Conservation (phyloP, 495 filamentous ascomycete species). For the Penicillium pulvis region DNA sequence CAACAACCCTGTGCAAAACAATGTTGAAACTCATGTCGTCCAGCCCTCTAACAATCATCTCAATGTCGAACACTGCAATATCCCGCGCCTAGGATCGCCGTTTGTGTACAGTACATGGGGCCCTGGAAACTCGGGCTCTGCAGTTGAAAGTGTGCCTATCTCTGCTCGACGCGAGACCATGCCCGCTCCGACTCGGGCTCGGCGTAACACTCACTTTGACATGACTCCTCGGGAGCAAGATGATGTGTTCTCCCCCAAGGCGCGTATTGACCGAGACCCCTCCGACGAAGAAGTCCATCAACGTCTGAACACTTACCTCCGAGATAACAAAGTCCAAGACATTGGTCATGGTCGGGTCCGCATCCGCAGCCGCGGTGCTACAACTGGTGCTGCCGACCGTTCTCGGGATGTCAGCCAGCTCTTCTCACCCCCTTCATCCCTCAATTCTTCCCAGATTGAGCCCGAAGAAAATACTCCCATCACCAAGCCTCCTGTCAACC, state of each 20-base stretch:
- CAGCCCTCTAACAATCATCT: constrained; percentile 22
- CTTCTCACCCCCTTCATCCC: constrained; percentile 51
- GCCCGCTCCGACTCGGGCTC: constrained; percentile 49
- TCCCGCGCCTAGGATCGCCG: constrained; percentile 54
- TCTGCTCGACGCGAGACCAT: constrained; percentile 42
- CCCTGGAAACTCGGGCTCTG: constrained; percentile 45
- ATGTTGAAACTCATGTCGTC: constrained; percentile 1
- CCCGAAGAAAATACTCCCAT: constrained; percentile 29
- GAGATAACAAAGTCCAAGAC: constrained; percentile 47
- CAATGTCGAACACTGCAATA: constrained; percentile 26
- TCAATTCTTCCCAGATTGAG: constrained; percentile 36
- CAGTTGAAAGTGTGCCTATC: constrained; percentile 32
- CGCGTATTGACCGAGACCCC: constrained; percentile 49
- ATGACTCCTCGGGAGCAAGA: constrained; percentile 50
- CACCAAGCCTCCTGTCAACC: constrained; percentile 31
- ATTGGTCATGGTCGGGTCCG: constrained; percentile 50
- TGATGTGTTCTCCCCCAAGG: constrained; percentile 51
- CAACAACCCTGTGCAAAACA: constrained; percentile 31
- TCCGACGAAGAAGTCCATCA: constrained; percentile 45
- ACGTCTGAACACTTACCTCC: constrained; percentile 52
- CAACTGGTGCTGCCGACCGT: constrained; percentile 42
- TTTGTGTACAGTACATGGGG: constrained; percentile 61
- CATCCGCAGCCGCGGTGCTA: constrained; percentile 53
- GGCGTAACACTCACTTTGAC: constrained; percentile 51
- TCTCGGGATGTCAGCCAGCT: constrained; percentile 45